A percentile compares a stretch with the other conserved stretches of the same genome.
phyloP scores from a whole-genome alignment of 306 rosid genomes.

The Sechiopsis laciniata region DNA sequence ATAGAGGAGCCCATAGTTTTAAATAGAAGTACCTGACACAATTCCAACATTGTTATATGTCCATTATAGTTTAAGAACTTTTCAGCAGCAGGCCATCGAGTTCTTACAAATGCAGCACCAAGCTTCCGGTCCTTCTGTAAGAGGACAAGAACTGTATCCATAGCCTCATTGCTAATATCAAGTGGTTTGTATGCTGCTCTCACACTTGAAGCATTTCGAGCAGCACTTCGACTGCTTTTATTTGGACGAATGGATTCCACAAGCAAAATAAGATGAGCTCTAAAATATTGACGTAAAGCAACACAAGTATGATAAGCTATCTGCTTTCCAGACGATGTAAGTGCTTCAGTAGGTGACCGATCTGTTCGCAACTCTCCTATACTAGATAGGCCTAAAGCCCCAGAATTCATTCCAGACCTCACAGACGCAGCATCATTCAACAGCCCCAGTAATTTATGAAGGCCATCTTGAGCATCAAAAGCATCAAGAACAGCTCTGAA shows the following conservation, averaged over 20 bases:
- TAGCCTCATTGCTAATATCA: constrained; percentile 83
- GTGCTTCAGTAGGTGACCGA: constrained; percentile 71
- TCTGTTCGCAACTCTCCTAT: constrained; percentile 77
- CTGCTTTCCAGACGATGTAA: constrained; percentile 94
- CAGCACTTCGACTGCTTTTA: constrained; percentile 73
- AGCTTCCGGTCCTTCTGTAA: constrained; percentile 93
- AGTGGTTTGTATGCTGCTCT: constrained; percentile 96
- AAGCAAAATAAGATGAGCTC: constrained; percentile 84
- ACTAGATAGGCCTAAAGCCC: constrained; percentile 57
- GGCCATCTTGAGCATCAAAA: constrained; percentile 85
- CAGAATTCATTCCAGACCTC: constrained; percentile 85
- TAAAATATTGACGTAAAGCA: constrained; percentile 87
- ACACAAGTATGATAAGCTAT: constrained; percentile 90
- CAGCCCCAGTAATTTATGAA: constrained; percentile 69
- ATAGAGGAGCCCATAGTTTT: background rate
- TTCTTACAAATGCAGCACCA: constrained; percentile 88
- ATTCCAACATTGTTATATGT: constrained; percentile 80
- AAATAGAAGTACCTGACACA: constrained; percentile 72
- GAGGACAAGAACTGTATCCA: constrained; percentile 75
- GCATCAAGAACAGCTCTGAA: constrained; percentile 96
- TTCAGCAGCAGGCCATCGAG: constrained; percentile 83
- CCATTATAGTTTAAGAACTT: constrained; percentile 72
- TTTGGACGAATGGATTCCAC: constrained; percentile 90
- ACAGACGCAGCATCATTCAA: constrained; percentile 82
- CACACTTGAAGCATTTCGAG: constrained; percentile 69